These are phyloP conservation scores for Iris pallida DNA, from an alignment of 116 monocot genomes.

Conservation along the genomic window DNA sequence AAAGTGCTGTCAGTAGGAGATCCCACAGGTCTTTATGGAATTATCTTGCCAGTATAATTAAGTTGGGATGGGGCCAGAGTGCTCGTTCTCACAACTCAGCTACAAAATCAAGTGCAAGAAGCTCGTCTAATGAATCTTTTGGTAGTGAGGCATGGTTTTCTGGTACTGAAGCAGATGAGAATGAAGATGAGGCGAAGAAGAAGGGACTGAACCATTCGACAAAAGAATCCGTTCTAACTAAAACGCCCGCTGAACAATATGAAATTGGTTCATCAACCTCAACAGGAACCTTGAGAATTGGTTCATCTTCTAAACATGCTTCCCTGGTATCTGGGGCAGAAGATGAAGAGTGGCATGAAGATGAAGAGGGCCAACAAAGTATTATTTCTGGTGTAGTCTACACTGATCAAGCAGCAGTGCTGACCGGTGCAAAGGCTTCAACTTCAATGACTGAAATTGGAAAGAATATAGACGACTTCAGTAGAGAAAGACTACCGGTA, in stretches of 20 bases:
- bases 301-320: background rate
- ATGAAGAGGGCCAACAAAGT: conserved; percentile 7
- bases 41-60: conserved; percentile 68
- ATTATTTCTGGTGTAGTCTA: conserved; percentile 16
- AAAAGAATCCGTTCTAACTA: conserved; percentile 11
- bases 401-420: conserved; percentile 4
- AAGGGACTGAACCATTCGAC: conserved; percentile 8
- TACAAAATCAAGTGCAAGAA: conserved; percentile 37
- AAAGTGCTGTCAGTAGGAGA: conserved; percentile 40
- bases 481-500: conserved; percentile 18
- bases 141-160: conserved; percentile 78
- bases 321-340: background rate
- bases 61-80: conserved; percentile 44
- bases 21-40: conserved; percentile 68
- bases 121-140: conserved; percentile 64
- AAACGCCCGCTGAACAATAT: conserved; percentile 15
- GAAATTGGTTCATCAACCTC: conserved; percentile 14
- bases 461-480: conserved; percentile 8
- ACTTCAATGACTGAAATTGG: conserved; percentile 8
- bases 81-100: conserved; percentile 33
- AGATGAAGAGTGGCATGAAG: background rate
- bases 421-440: conserved; percentile 6
- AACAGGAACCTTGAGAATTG: background rate
- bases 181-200: conserved; percentile 22
- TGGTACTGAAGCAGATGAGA: conserved; percentile 55